Conservation (phyloP, 352 stramenopile species). For the Phytopythium sindhum region DNA sequence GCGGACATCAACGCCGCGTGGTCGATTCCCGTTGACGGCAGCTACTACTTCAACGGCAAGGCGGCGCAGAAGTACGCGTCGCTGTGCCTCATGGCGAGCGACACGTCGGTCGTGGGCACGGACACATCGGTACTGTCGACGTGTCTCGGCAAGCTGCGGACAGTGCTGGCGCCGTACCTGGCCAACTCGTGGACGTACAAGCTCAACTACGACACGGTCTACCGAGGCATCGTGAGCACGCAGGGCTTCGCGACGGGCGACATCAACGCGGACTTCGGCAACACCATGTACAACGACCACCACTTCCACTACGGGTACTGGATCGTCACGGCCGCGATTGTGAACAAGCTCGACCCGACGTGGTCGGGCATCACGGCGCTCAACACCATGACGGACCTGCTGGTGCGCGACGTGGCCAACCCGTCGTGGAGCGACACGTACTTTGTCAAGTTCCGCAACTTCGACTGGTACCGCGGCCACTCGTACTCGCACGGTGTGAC, state of each 20-base stretch:
- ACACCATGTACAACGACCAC: conserved; percentile 58
- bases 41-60: conserved; percentile 58
- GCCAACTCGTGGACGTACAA: conserved; percentile 37
- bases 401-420: conserved; percentile 44
- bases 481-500: conserved; percentile 52
- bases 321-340: conserved; percentile 29
- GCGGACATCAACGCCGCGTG: conserved; percentile 38
- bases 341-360: conserved; percentile 40
- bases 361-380: conserved; percentile 29
- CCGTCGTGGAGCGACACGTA: conserved; percentile 31
- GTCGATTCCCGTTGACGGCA: conserved; percentile 34
- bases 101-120: conserved; percentile 32
- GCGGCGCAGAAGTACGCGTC: conserved; percentile 49
- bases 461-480: conserved; percentile 49
- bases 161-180: conserved; percentile 33
- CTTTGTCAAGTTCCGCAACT: conserved; percentile 40
- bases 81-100: conserved; percentile 43
- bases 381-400: conserved; percentile 31
- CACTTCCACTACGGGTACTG: conserved; percentile 55
- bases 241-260: conserved; percentile 39
- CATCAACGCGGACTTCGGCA: conserved; percentile 46
- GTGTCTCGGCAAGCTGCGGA: conserved; percentile 36
- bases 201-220: conserved; percentile 46
- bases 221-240: conserved; percentile 41
- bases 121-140: conserved; percentile 17